phyloP scores from a whole-genome alignment of 106 monocot species.

The Vanilla planifolia region DNA sequence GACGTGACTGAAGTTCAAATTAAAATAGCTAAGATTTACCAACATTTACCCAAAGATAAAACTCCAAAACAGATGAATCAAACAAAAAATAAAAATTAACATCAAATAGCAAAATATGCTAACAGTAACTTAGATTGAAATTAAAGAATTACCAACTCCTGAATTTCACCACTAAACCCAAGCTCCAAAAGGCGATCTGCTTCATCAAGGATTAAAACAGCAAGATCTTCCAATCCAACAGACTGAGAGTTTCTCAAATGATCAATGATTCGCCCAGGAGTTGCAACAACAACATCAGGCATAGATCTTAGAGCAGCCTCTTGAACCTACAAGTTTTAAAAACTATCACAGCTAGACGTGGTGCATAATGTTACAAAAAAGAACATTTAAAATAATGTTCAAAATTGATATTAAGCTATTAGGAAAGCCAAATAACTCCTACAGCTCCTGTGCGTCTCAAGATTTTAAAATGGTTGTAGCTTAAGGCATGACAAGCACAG shows the following conservation, averaged over 20 bases:
- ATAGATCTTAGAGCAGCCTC: constrained; percentile 80
- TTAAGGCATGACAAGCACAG: not conserved
- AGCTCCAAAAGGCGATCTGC: constrained; percentile 97
- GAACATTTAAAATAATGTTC: not conserved
- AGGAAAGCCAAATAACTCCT: not conserved
- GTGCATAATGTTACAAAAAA: not conserved
- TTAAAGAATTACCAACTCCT: constrained; percentile 63
- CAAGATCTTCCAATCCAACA: constrained; percentile 91
- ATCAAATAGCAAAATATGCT: not conserved
- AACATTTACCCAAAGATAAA: not conserved
- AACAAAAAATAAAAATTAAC: not conserved
- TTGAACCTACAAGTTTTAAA: constrained; percentile 54
- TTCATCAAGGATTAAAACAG: constrained; percentile 93
- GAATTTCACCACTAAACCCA: constrained; percentile 93
- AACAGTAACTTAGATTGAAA: not conserved
- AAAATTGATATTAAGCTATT: not conserved
- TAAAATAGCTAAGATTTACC: too few species aligned
- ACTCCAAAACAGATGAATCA: not conserved
- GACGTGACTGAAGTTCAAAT: not conserved
- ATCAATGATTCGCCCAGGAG: constrained; percentile 95
- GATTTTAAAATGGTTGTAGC: not conserved
- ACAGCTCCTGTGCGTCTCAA: not conserved
- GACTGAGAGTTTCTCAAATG: constrained; percentile 89
- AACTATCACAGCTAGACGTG: not conserved
- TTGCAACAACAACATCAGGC: constrained; percentile 97